Percentiles rank a stretch among this genome's conserved stretches.
Evolutionary conservation across 257 asterid species (phyloP).

Genomic region (Solanum piurae): DNA sequence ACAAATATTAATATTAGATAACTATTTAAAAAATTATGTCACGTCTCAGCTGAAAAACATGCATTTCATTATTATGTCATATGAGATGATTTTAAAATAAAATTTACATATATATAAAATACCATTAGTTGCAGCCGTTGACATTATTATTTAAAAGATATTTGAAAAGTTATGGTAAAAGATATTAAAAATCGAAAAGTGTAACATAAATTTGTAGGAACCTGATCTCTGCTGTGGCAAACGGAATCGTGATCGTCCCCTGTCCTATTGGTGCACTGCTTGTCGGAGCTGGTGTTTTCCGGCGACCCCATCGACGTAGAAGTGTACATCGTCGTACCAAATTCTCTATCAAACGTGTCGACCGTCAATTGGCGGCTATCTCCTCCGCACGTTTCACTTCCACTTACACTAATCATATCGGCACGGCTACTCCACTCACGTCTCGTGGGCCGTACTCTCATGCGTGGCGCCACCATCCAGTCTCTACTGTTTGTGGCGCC

Average conservation of each 20-base stretch:
- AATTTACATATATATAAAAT: too few relatives aligned
- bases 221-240: constrained; percentile 53
- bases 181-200: too few relatives aligned
- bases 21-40: background rate
- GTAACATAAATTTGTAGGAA: too few relatives aligned
- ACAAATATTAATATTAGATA: background rate
- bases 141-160: background rate
- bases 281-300: constrained; percentile 73
- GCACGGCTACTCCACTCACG: constrained; percentile 15
- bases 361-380: constrained; percentile 43
- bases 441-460: background rate
- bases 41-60: background rate
- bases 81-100: too few relatives aligned
- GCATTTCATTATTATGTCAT: too few relatives aligned
- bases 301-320: constrained; percentile 55
- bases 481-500: constrained; percentile 11
- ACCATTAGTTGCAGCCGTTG: background rate
- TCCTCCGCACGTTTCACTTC: constrained; percentile 40
- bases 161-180: background rate
- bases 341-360: constrained; percentile 37
- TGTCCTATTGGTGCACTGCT: constrained; percentile 37
- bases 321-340: constrained; percentile 32
- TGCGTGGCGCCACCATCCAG: constrained; percentile 13
- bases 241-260: constrained; percentile 61
- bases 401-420: constrained; percentile 37